Percentiles rank a stretch among this genome's conserved stretches.
phyloP scores from a whole-genome alignment of 2,329 filamentous ascomycete species.

The Drechmeria coniospora region DNA sequence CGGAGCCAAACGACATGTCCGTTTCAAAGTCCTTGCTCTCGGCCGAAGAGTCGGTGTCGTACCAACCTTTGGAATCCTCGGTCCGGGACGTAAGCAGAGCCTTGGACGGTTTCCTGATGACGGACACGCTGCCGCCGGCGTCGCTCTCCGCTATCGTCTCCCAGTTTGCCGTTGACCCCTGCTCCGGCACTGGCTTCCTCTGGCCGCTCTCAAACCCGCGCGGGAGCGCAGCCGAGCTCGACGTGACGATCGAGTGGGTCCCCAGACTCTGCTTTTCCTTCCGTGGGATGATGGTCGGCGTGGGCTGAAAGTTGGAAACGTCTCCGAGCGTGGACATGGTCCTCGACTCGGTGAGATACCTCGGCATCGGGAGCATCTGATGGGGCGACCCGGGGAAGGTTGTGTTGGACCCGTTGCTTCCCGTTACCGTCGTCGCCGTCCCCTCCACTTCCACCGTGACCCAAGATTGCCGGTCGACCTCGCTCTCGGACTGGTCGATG shows the following conservation, averaged over 20 bases:
- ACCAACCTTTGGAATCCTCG: constrained; percentile 9
- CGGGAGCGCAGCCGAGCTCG: constrained; percentile 19
- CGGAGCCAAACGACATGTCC: constrained; percentile 18
- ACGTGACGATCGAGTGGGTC: constrained; percentile 14
- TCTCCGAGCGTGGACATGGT: constrained; percentile 14
- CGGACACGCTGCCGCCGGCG: constrained; percentile 9
- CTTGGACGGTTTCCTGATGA: constrained; percentile 11
- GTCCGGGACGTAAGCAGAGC: constrained; percentile 5
- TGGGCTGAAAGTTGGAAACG: constrained; percentile 9
- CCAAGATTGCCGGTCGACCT: constrained; percentile 18
- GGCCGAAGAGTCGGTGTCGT: constrained; percentile 9
- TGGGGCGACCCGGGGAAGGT: constrained; percentile 15
- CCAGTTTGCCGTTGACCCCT: constrained; percentile 7
- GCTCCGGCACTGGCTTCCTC: constrained; percentile 1
- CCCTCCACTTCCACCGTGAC: constrained; percentile 17
- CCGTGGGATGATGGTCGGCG: too few relatives aligned
- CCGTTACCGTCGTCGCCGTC: constrained; percentile 8
- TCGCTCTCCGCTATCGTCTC: constrained; percentile 9
- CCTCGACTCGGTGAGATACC: constrained; percentile 11
- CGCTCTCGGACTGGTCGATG: constrained; percentile 8
- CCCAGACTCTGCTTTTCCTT: constrained; percentile 10
- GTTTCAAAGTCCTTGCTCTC: constrained; percentile 10
- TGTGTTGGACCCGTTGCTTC: constrained; percentile 12
- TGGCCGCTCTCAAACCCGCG: constrained; percentile 4
- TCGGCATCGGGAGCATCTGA: constrained; percentile 15